phyloP scores from a whole-genome alignment of 192 early-diverging fungal genomes.

The Coemansia pectinata region DNA sequence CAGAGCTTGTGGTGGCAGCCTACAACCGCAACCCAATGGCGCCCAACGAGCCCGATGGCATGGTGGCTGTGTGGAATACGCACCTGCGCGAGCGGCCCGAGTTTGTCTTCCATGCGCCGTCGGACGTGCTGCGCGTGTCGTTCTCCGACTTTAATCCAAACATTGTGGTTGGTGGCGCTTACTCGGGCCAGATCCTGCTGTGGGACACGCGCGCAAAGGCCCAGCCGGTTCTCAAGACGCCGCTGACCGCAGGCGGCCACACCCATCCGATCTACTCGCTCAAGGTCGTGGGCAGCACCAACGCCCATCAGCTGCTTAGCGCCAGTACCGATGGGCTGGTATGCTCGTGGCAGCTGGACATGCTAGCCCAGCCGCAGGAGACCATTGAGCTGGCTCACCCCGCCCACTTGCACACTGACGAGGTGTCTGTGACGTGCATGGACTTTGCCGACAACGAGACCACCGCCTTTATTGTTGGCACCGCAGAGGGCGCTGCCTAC shows the following conservation, averaged over 20 bases:
- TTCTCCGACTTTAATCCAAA: conserved; percentile 95
- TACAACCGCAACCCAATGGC: conserved; percentile 91
- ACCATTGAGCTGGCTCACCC: conserved; percentile 76
- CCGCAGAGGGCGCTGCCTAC: conserved; percentile 92
- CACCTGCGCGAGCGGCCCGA: conserved; percentile 88
- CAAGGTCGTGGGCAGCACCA: conserved; percentile 89
- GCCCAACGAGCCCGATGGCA: conserved; percentile 89
- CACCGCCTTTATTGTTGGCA: conserved; percentile 91
- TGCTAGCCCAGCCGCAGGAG: conserved; percentile 97
- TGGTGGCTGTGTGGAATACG: conserved; percentile 94
- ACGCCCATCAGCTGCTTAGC: conserved; percentile 91
- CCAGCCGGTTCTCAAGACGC: conserved; percentile 88
- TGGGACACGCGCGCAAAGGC: conserved; percentile 97
- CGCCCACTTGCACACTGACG: conserved; percentile 80
- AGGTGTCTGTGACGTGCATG: conserved; percentile 88
- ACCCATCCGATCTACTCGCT: conserved; percentile 95
- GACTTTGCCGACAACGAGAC: conserved; percentile 94
- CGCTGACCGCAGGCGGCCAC: conserved; percentile 89
- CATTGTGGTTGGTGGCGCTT: conserved; percentile 91
- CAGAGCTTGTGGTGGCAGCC: conserved; percentile 84
- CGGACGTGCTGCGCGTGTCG: conserved; percentile 81
- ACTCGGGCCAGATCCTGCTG: conserved; percentile 95
- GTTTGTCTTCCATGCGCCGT: conserved; percentile 92
- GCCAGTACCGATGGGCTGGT: conserved; percentile 95
- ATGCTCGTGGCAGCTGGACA: conserved; percentile 97